phyloP scores from a whole-genome alignment of 352 stramenopile genomes.

The Phytopythium vexans region DNA sequence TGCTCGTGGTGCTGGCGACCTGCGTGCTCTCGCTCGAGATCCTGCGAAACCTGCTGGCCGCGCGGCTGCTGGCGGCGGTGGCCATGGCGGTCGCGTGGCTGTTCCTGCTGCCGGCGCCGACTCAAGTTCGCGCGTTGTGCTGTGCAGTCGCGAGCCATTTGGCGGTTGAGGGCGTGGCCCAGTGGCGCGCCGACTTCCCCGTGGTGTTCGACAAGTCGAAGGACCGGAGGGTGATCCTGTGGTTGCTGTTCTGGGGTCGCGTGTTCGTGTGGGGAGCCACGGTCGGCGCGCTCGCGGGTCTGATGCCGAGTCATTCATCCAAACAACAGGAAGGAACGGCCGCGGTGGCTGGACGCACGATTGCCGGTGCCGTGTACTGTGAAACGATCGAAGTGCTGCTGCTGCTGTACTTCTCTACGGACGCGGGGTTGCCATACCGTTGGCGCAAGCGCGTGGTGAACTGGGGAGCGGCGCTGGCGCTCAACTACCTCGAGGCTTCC shows the following conservation, averaged over 20 bases:
- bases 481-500: slow-evolving; percentile 26
- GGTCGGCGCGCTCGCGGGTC: slow-evolving; percentile 18
- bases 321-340: not conserved
- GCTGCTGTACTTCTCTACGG: slow-evolving; percentile 48
- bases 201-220: slow-evolving; percentile 25
- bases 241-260: slow-evolving; percentile 51
- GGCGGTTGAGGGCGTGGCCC: slow-evolving; percentile 23
- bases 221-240: slow-evolving; percentile 38
- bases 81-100: slow-evolving; percentile 40
- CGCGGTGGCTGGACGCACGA: slow-evolving; percentile 1
- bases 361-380: slow-evolving; percentile 23
- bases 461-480: slow-evolving; percentile 24
- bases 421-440: slow-evolving; percentile 35
- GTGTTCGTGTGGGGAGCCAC: slow-evolving; percentile 64
- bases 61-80: slow-evolving; percentile 31
- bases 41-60: slow-evolving; percentile 40
- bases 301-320: not conserved
- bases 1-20: slow-evolving; percentile 43
- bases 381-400: slow-evolving; percentile 52
- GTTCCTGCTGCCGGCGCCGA: slow-evolving; percentile 19
- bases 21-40: slow-evolving; percentile 63
- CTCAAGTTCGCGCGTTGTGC: slow-evolving; percentile 45
- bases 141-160: slow-evolving; percentile 42
- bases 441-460: slow-evolving; percentile 37
- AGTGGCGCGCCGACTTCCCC: slow-evolving; percentile 35